Percentiles rank a stretch among this genome's conserved stretches.
These are phyloP conservation scores for Logfia minima DNA, from an alignment of 129 eudicot species.

Conservation along the genomic window DNA sequence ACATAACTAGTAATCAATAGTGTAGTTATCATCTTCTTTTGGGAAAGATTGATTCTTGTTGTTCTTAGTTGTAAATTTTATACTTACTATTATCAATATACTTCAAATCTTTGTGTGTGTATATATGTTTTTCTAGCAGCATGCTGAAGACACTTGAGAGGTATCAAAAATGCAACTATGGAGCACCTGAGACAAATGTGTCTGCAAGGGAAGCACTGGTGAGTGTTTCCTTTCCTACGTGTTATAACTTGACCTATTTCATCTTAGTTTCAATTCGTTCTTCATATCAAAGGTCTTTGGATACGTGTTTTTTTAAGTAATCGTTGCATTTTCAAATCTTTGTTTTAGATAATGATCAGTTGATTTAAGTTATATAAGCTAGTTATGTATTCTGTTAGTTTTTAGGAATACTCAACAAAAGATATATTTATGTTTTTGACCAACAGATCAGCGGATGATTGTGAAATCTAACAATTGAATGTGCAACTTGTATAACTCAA, in stretches of 20 bases:
- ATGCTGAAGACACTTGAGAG: background rate
- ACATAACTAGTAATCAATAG: background rate
- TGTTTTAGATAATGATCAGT: too few relatives aligned
- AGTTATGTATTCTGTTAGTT: background rate
- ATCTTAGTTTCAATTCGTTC: background rate
- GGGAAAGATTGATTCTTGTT: background rate
- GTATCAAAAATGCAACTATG: background rate
- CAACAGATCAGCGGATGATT: background rate
- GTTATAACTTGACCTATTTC: too few relatives aligned
- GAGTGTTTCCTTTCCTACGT: background rate
- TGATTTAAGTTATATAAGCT: background rate
- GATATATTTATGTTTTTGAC: conserved; percentile 14
- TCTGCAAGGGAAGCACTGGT: background rate
- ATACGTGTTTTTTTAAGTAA: too few relatives aligned
- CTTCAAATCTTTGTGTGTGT: background rate
- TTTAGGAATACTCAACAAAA: too few relatives aligned
- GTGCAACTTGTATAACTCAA: too few relatives aligned
- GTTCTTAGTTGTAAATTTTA: background rate
- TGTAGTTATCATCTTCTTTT: too few relatives aligned
- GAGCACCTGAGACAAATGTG: background rate
- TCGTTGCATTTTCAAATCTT: too few relatives aligned
- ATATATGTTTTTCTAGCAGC: background rate
- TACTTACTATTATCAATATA: background rate
- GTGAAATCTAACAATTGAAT: too few relatives aligned
- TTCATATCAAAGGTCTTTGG: too few relatives aligned